A percentile compares a stretch with the other conserved stretches of the same genome.
These are phyloP conservation scores for Hypholoma fasciculare DNA, from an alignment of 768 basidiomycete species.

Conservation along the genomic window DNA sequence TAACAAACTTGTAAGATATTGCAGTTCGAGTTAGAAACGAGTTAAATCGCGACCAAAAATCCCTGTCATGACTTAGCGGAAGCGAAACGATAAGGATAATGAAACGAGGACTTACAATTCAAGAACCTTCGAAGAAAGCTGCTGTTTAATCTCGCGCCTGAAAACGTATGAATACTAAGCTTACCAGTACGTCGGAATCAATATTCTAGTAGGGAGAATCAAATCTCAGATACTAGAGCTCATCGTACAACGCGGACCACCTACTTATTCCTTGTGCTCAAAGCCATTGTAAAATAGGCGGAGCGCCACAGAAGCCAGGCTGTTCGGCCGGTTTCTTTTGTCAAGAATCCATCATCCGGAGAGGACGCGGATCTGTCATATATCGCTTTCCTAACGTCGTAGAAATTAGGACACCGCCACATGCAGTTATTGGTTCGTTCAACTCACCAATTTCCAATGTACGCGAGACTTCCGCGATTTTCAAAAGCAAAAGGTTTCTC, in stretches of 20 bases:
- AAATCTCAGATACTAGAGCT: background rate
- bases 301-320: constrained; percentile 84
- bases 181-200: constrained; percentile 68
- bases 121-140: constrained; percentile 49
- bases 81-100: constrained; percentile 7
- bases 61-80: constrained; percentile 39
- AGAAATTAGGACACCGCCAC: background rate
- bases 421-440: background rate
- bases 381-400: constrained; percentile 64
- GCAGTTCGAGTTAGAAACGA: constrained; percentile 46
- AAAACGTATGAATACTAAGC: constrained; percentile 13
- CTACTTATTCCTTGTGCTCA: constrained; percentile 72
- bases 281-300: constrained; percentile 78
- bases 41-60: constrained; percentile 76
- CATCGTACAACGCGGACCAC: constrained; percentile 18
- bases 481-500: constrained; percentile 65
- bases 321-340: constrained; percentile 63
- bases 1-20: background rate
- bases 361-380: constrained; percentile 61
- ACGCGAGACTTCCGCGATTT: constrained; percentile 76
- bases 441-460: constrained; percentile 72
- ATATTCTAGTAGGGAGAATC: constrained; percentile 40
- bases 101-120: constrained; percentile 48
- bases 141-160: background rate
- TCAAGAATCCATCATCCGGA: constrained; percentile 40